These are phyloP conservation scores for Poterioochromonas sp. DNA, from an alignment of 352 stramenopile genomes.

Conservation along the genomic window DNA sequence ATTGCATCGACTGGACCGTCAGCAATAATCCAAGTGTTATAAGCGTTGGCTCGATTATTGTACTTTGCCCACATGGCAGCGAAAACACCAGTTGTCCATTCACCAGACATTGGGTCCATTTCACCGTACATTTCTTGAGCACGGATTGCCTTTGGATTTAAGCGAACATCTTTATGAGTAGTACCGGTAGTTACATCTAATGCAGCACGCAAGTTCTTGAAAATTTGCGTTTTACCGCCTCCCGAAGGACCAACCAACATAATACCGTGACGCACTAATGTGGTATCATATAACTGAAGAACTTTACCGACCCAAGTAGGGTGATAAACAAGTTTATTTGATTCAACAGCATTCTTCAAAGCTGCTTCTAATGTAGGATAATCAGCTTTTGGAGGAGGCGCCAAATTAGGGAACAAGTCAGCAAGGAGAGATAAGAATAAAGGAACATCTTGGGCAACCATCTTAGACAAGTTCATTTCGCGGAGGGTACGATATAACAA, in stretches of 20 bases:
- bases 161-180: constrained; percentile 84
- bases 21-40: constrained; percentile 78
- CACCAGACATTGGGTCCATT: constrained; percentile 84
- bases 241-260: constrained; percentile 95
- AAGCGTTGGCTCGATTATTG: constrained; percentile 76
- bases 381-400: constrained; percentile 75
- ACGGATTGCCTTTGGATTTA: constrained; percentile 95
- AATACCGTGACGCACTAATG: constrained; percentile 92
- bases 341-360: constrained; percentile 73
- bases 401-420: constrained; percentile 89
- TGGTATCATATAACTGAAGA: constrained; percentile 94
- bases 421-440: constrained; percentile 89
- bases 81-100: constrained; percentile 95
- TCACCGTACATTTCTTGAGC: constrained; percentile 96
- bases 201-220: constrained; percentile 82
- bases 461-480: constrained; percentile 97
- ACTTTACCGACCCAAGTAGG: constrained; percentile 75
- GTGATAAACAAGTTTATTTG: constrained; percentile 70
- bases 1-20: constrained; percentile 92
- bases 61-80: constrained; percentile 96
- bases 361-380: constrained; percentile 86
- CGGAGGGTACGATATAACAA: constrained; percentile 87
- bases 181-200: constrained; percentile 81
- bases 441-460: constrained; percentile 93
- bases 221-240: constrained; percentile 93